Evolutionary conservation across 371 early-diverging fungal species (phyloP).

Genomic region (Dichotomocladium elegans): DNA sequence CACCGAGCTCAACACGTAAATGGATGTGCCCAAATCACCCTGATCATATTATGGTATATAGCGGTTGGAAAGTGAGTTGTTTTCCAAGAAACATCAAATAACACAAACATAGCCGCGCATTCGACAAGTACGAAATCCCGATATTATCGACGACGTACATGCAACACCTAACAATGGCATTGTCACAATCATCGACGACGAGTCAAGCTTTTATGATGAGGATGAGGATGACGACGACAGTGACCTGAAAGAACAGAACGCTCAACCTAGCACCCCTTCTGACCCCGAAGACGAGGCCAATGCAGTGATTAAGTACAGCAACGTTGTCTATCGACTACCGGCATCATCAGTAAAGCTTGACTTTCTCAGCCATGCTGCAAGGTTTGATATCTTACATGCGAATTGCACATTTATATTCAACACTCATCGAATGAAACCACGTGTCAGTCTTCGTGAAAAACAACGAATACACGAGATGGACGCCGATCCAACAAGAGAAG

Average conservation of each 20-base stretch:
- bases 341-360: constrained; percentile 36
- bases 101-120: constrained; percentile 27
- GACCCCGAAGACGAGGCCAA: constrained; percentile 14
- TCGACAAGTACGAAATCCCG: constrained; percentile 16
- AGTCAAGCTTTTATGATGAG: too few species aligned
- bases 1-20: constrained; percentile 56
- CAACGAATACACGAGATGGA: too few species aligned
- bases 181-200: background rate
- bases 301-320: constrained; percentile 18
- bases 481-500: constrained; percentile 2
- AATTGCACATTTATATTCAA: too few species aligned
- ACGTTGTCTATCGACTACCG: constrained; percentile 40
- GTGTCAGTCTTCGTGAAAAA: too few species aligned
- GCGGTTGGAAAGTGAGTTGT: too few species aligned
- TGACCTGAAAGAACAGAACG: background rate
- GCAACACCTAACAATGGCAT: background rate
- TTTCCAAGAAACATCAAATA: too few species aligned
- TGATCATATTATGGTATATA: constrained; percentile 60
- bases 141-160: constrained; percentile 5
- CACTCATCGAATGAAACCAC: too few species aligned
- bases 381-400: background rate
- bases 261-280: background rate
- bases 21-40: constrained; percentile 92
- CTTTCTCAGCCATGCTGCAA: constrained; percentile 16
- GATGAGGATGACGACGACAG: background rate